Conservation (phyloP, 345 rosid genomes). For the Ceriops zippeliana region DNA sequence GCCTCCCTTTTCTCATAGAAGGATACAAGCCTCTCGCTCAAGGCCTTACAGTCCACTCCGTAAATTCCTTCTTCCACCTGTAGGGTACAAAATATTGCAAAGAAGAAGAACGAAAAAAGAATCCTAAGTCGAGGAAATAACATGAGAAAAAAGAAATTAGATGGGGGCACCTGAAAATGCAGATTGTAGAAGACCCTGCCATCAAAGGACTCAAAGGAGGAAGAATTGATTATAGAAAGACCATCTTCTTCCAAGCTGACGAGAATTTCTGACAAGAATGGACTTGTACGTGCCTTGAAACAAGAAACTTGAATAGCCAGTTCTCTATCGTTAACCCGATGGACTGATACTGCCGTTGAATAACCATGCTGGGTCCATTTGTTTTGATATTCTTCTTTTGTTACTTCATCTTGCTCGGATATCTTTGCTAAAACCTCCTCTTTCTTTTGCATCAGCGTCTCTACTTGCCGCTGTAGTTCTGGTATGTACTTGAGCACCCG, state of each 20-base stretch:
- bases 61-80: constrained; percentile 16
- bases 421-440: constrained; percentile 42
- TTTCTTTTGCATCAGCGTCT: constrained; percentile 34
- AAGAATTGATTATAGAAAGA: constrained; percentile 37
- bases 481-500: constrained; percentile 52
- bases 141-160: too few relatives aligned
- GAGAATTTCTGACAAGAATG: constrained; percentile 46
- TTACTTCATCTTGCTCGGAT: constrained; percentile 17
- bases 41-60: constrained; percentile 19
- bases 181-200: constrained; percentile 49
- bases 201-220: constrained; percentile 51
- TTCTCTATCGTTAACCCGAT: constrained; percentile 43
- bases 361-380: constrained; percentile 6
- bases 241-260: constrained; percentile 43
- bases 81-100: not conserved
- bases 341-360: constrained; percentile 27
- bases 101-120: not conserved
- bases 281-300: not conserved
- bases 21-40: constrained; percentile 34
- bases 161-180: constrained; percentile 48
- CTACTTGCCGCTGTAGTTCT: constrained; percentile 41
- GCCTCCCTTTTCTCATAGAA: constrained; percentile 24
- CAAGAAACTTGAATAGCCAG: constrained; percentile 44
- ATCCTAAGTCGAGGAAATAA: not conserved
- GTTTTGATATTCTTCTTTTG: constrained; percentile 22